Conservation (phyloP, 352 stramenopile genomes). For the Thraustochytrium sp. region DNA sequence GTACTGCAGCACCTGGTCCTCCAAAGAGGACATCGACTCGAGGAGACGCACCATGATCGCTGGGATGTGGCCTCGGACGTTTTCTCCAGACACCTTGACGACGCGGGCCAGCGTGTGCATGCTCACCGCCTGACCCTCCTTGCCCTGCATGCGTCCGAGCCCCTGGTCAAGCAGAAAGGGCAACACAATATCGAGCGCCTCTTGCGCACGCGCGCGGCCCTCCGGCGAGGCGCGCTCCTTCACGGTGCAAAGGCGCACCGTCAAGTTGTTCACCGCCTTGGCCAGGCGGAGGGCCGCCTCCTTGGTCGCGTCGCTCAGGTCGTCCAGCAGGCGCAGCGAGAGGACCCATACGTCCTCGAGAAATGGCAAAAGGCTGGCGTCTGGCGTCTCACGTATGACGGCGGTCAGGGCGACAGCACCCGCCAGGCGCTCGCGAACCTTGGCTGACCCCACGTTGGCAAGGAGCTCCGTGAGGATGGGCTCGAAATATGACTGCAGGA, state of each 20-base stretch:
- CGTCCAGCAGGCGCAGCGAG: constrained; percentile 21
- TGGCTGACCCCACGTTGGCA: neutral
- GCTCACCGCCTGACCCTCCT: constrained; percentile 21
- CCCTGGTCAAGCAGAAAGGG: constrained; percentile 26
- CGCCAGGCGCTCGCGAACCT: constrained; percentile 28
- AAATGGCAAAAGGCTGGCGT: neutral
- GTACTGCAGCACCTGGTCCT: constrained; percentile 31
- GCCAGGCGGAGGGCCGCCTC: neutral
- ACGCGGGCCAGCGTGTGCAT: constrained; percentile 36
- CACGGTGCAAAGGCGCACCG: constrained; percentile 4
- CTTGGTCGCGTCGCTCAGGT: constrained; percentile 27
- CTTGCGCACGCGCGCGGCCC: neutral
- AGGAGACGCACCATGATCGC: neutral
- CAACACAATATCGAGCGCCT: neutral
- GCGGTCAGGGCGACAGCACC: neutral
- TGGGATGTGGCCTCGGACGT: neutral
- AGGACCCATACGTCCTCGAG: constrained; percentile 17
- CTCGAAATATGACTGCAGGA: neutral
- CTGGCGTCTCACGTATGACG: constrained; percentile 10
- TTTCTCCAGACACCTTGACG: constrained; percentile 10
- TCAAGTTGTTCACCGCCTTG: constrained; percentile 3
- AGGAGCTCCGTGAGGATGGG: neutral
- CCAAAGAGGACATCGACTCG: constrained; percentile 5
- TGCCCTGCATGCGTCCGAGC: constrained; percentile 1
- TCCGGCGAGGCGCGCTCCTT: neutral